Base-by-base conservation (phyloP, 768 basidiomycete species). In the Fibroporia radiculosa region DNA sequence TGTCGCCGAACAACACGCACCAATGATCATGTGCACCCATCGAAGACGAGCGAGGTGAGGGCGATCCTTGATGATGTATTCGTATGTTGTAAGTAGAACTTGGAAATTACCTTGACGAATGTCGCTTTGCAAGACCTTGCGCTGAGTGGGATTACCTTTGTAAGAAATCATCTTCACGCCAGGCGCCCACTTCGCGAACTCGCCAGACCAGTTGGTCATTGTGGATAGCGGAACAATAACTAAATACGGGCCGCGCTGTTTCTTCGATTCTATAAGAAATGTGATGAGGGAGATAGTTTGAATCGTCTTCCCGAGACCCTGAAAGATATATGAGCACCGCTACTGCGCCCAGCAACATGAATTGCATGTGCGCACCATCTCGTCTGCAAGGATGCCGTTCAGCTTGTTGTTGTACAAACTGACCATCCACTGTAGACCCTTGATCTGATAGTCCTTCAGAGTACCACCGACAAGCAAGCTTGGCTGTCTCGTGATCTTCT, bases 371-470 rank as follows among this genome's bases (percentile, higher is more conserved):
- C 28, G 25, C 44, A 81, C 85, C 93, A 95, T 93, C 67, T 92
- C 88, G 56, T 97, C 93, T 48, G 93, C 93, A 34, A 96, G 65
- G 53, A 97, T 96, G 48, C 93, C 93, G 56, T 96, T 93, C 48
- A 96, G 74, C 58, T 83, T 80, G 72, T 96, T 97, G 64, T 97
- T 96, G 64, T 93, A 96, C 67, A 96, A 72, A 64, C 86, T 90
- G 56, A 97, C 93, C 93, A 96, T 95, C 92, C 93, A 97, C 65
- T 95, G 93, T 56, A 97, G 64, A 47, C 93, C 93, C 68, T 93
- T 93, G 56, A 96, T 47, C 64, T 96, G 93, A 60, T 96, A 95
- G 37, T 93, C 92, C 64, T 96, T 97, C 56, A 97, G 71, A 1
- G 82, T 90, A 36, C 93, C 93, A 48, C 92, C 93, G 25, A 86